Evolutionary conservation across 2,329 filamentous ascomycete species (phyloP), one percentile per base, ranked within the genome.

Genomic region (Septoria petroselini): DNA sequence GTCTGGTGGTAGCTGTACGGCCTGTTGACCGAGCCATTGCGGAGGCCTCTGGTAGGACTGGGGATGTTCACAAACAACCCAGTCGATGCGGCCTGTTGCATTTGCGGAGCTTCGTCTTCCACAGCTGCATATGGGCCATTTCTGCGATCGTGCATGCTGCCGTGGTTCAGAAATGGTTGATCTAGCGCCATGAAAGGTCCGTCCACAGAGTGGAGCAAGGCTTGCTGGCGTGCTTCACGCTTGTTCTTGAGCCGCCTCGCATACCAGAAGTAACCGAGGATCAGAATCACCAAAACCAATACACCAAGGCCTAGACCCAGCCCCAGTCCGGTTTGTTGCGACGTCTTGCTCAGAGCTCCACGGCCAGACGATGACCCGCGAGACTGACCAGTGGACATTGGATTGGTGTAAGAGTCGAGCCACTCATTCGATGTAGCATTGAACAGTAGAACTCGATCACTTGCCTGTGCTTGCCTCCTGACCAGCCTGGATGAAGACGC

Each of bases 401-500:
- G 56, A 31, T 78, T 77, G 2, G 70, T 71, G 57, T 86, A 86
- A 3, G 75, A 73, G 2, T 74, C 70, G 2, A 76, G 62, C 82
- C 82, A 86, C 7, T 69, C 67, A 54, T 75, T 76, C 5, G 82
- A 83, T 1, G 80, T 82, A 2, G 77, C 71, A 59, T 86, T 85
- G 66, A 81, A 80, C 41, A 85, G 76, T 58, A 78, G 76, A 6
- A 75, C 38, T n/a, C 31, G 43, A 9, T 39, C 23, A 62, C 55
- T 74, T 68, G 60, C 75, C 27, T 65, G 59, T 6, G 54, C 60
- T 2, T 67, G 68, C 39, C 75, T 73, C 37, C 64, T 62, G 18
- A 63, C 57, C 9, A 38, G 38, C 33, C 62, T 65, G 15, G 58
- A 62, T 4, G 66, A 61, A 1, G 70, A 68, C 1, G 60, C 58